These are phyloP conservation scores for Geosmithia putterillii DNA, from an alignment of 2,329 filamentous ascomycete species.

Conservation along the genomic window DNA sequence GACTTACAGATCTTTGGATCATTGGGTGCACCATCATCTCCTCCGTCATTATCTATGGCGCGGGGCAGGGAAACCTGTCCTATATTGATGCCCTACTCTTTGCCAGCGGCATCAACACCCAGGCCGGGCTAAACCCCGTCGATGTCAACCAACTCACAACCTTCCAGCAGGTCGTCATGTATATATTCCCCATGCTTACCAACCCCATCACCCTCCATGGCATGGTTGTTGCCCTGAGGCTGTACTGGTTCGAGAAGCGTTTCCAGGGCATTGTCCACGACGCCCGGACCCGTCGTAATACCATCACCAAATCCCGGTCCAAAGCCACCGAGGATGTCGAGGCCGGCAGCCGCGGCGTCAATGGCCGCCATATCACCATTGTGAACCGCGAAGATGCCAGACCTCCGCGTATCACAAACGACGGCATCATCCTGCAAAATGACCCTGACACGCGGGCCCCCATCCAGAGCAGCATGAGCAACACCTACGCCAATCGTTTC, in stretches of 20 bases:
- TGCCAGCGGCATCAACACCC: conserved; percentile 73
- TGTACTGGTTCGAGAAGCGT: conserved; percentile 97
- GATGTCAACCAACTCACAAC: conserved; percentile 55
- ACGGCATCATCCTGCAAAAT: conserved; percentile 39
- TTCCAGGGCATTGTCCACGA: conserved; percentile 77
- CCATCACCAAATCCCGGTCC: conserved; percentile 49
- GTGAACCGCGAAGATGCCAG: conserved; percentile 43
- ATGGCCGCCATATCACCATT: conserved; percentile 53
- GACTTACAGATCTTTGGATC: conserved; percentile 60
- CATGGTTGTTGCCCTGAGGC: conserved; percentile 77
- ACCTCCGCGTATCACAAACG: conserved; percentile 46
- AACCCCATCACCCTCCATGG: conserved; percentile 80
- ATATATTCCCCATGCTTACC: conserved; percentile 57
- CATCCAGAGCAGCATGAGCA: conserved; percentile 5
- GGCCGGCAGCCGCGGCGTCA: conserved; percentile 49
- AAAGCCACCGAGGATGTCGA: conserved; percentile 31
- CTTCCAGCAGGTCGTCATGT: conserved; percentile 64
- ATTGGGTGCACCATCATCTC: conserved; percentile 59
- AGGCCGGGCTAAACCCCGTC: conserved; percentile 82
- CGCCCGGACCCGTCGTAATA: conserved; percentile 52
- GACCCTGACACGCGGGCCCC: conserved; percentile 16
- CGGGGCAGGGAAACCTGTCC: conserved; percentile 40
- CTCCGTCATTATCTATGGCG: conserved; percentile 64
- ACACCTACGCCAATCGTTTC: neutral
- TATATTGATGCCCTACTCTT: conserved; percentile 91